Base-by-base conservation (phyloP, 2,329 filamentous ascomycete genomes). In the Cadophora sp. region DNA sequence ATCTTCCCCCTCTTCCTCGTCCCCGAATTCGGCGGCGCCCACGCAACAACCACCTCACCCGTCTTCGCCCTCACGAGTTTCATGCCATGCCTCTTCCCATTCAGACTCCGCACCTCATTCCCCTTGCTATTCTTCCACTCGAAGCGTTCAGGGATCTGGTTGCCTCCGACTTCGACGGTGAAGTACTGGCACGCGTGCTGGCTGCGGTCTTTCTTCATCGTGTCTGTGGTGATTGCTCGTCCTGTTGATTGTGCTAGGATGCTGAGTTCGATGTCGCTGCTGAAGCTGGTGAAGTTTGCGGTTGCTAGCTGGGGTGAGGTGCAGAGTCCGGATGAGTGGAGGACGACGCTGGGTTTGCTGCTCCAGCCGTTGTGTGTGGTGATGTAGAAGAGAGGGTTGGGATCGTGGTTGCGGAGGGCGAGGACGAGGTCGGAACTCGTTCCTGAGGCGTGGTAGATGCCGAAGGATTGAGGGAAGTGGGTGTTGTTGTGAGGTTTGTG, bases 1-100 rank as follows among this genome's bases (percentile, higher is more conserved):
- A 74, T 66, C 65, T 68, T 73, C 16, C 71, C 71, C 47, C 67
- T 70, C 59, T 72, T 73, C 20, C 51, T 68, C 20, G 27, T 41
- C 14, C 70, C 62, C 18, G 53, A 16, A 22, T 53, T 66, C 36
- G 71, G 64, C 43, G 24, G 30, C 27, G 70, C 63, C 70, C 70
- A 74, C 18, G 61, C 69, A 13, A 67, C 72, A 22, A 73, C 66
- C 3, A 70, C 65, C 22, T 71, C 60, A 1, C 68, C 69, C 11
- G 60, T 68, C 5, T n/a, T 62, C 3, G 60, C 45, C 24, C 69
- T 61, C 2, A 71, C 67, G 13, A 68, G 55, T 55, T 73, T 73
- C 69, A 66, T 66, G 0, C 71, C 71, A 64, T 69, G 63, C 36
- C 51, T 45, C 6, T 64, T 59, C 0, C 70, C 68, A 18, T 68